These are phyloP conservation scores for Mycena sanguinolenta DNA, from an alignment of 768 basidiomycete genomes.

Conservation along the genomic window DNA sequence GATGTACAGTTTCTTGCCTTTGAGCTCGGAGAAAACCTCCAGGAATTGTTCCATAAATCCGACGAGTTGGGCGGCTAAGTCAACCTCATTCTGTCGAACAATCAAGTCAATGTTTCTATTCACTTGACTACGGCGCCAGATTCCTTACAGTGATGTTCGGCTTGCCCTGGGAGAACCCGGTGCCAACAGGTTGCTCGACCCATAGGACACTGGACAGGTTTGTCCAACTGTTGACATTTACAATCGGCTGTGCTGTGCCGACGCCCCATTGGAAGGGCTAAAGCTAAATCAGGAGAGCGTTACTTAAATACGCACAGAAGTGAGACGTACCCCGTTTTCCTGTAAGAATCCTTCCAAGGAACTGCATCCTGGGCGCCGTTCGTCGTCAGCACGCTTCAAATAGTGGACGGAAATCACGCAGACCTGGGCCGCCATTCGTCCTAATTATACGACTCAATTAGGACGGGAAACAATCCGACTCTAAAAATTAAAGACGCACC, in stretches of 20 bases:
- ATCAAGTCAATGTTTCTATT: neutral
- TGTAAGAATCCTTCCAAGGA: slow-evolving; percentile 79
- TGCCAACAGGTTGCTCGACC: slow-evolving; percentile 86
- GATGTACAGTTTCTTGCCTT: slow-evolving; percentile 78
- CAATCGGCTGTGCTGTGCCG: slow-evolving; percentile 74
- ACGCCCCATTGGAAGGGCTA: slow-evolving; percentile 78
- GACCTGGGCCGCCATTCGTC: slow-evolving; percentile 63
- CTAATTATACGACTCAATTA: slow-evolving; percentile 48
- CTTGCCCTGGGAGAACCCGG: slow-evolving; percentile 79
- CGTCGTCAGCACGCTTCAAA: too few relatives aligned
- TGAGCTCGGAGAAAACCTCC: slow-evolving; percentile 79
- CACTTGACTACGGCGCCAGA: slow-evolving; percentile 41
- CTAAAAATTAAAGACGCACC: slow-evolving; percentile 54
- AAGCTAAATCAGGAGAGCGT: slow-evolving; percentile 10
- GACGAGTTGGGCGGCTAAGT: slow-evolving; percentile 61
- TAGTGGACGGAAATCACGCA: too few relatives aligned
- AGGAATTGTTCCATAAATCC: slow-evolving; percentile 84
- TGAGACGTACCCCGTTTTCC: slow-evolving; percentile 74
- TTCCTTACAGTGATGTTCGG: slow-evolving; percentile 70
- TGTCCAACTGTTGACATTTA: slow-evolving; percentile 82
- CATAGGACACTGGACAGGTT: slow-evolving; percentile 82
- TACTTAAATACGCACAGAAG: neutral
- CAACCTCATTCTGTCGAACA: slow-evolving; percentile 58
- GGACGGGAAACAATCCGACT: neutral
- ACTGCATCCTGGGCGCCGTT: slow-evolving; percentile 74